Conservation (phyloP, 2,329 filamentous ascomycete species). For the Leptographium lundbergii region DNA sequence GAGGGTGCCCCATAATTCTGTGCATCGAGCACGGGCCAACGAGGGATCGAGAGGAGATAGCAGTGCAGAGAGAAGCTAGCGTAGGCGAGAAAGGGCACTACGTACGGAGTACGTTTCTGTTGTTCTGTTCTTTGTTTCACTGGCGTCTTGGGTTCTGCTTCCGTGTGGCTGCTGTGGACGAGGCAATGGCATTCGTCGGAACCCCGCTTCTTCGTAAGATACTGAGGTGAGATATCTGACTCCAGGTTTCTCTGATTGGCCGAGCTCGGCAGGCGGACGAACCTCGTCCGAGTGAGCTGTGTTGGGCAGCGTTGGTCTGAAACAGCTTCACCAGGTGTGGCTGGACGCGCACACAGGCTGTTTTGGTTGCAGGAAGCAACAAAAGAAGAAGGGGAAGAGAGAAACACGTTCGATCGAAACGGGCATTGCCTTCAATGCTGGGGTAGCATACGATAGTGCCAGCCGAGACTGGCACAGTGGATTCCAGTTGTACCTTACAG, state of each 20-base stretch:
- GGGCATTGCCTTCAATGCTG: no score
- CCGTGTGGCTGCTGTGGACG: no score
- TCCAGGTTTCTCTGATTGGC: not conserved
- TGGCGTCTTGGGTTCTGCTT: not conserved
- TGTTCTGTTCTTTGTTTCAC: not conserved
- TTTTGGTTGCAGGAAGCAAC: no score
- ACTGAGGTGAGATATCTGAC: not conserved
- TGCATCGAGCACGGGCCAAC: not conserved
- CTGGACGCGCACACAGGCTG: no score
- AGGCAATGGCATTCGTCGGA: not conserved
- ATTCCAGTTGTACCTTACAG: no score
- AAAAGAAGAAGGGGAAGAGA: no score
- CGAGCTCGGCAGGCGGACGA: not conserved
- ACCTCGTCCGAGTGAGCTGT: not conserved
- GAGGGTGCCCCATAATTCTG: not conserved
- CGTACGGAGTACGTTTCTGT: not conserved
- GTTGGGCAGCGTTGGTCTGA: not conserved
- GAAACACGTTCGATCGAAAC: no score
- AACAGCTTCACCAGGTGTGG: not conserved
- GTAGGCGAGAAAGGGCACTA: not conserved
- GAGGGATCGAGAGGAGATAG: not conserved
- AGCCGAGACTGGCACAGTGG: no score
- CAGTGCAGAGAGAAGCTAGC: not conserved
- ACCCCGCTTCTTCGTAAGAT: not conserved
- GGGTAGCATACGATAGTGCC: no score